Percentiles rank a stretch among this genome's conserved stretches.
Evolutionary conservation across 768 basidiomycete genomes (phyloP).

Genomic region (Clathrus columnatus): DNA sequence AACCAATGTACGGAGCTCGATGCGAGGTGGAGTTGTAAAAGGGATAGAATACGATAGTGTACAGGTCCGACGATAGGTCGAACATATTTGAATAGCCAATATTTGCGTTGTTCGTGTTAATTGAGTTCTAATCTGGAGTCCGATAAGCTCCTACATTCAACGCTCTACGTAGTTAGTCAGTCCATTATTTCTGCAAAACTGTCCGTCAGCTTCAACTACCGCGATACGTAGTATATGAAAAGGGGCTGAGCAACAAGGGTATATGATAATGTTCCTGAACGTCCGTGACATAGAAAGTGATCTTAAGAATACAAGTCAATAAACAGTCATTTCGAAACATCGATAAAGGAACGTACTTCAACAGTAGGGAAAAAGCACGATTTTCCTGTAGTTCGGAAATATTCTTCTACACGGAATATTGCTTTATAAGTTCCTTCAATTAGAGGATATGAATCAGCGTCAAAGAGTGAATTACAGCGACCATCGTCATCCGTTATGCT

Average conservation of each 20-base stretch:
- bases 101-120: background rate
- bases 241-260: slow-evolving; percentile 86
- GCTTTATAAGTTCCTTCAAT: slow-evolving; percentile 70
- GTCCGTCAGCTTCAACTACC: slow-evolving; percentile 50
- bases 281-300: slow-evolving; percentile 64
- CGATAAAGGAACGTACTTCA: slow-evolving; percentile 47
- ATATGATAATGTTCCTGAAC: slow-evolving; percentile 84
- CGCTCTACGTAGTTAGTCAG: background rate
- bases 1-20: slow-evolving; percentile 76
- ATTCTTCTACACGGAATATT: slow-evolving; percentile 73
- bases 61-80: slow-evolving; percentile 14
- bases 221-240: slow-evolving; percentile 85
- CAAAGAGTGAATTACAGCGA: slow-evolving; percentile 67
- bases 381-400: slow-evolving; percentile 57
- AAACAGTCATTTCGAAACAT: background rate
- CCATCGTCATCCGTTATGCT: slow-evolving; percentile 78
- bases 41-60: slow-evolving; percentile 78
- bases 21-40: slow-evolving; percentile 74
- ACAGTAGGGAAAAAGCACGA: slow-evolving; percentile 86
- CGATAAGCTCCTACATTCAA: background rate
- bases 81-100: background rate
- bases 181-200: background rate
- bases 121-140: background rate
- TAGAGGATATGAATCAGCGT: slow-evolving; percentile 43
- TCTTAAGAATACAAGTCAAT: slow-evolving; percentile 34